Evolutionary conservation across 2,329 filamentous ascomycete species (phyloP).

Genomic region (Trichoderma sp.): DNA sequence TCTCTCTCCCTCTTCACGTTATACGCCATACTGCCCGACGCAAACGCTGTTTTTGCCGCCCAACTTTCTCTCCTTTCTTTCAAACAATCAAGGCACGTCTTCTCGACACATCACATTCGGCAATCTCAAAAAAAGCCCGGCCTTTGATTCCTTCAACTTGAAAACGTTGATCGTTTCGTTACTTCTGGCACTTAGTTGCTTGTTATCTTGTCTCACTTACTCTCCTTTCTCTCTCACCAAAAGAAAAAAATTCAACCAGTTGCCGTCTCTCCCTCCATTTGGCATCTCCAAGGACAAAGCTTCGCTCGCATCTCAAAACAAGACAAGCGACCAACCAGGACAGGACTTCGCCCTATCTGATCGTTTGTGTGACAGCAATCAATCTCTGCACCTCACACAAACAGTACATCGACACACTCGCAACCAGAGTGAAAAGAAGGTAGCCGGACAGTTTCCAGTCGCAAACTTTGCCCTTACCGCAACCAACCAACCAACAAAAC

Average conservation of each 20-base stretch:
- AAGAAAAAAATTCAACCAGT: background rate
- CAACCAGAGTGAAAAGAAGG: background rate
- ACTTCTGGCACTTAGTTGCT: background rate
- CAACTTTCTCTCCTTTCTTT: constrained; percentile 15
- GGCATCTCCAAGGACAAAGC: constrained; percentile 1
- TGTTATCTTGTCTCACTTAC: background rate
- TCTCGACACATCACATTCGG: background rate
- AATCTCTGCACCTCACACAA: background rate
- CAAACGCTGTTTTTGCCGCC: background rate
- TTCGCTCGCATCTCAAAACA: constrained; percentile 2
- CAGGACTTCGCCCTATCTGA: constrained; percentile 5
- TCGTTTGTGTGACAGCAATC: constrained; percentile 14
- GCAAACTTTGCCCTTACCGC: background rate
- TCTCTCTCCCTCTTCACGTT: background rate
- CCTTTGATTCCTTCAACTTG: constrained; percentile 13
- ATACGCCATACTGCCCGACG: background rate
- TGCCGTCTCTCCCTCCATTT: background rate
- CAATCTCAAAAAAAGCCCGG: background rate
- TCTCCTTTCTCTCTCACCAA: background rate
- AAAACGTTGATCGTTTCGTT: constrained; percentile 20
- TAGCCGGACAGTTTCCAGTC: background rate
- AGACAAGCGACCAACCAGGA: background rate
- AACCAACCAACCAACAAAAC: background rate
- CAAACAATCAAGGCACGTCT: background rate
- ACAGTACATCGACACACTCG: background rate